Conservation (phyloP, 306 rosid genomes). For the Cajanus cajan region DNA sequence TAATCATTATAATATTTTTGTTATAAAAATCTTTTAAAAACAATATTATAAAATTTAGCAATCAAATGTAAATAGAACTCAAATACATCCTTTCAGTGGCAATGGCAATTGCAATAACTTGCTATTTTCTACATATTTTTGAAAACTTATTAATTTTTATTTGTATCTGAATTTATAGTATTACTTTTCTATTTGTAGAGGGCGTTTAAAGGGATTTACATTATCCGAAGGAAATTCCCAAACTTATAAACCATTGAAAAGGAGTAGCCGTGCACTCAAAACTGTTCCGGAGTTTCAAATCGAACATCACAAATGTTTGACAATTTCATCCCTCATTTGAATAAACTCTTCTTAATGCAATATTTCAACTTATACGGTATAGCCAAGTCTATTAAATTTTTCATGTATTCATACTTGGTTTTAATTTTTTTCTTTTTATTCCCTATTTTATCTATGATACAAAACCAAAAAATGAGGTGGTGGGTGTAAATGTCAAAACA, state of each 20-base stretch:
- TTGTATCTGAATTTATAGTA: not conserved
- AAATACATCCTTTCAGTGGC: not conserved
- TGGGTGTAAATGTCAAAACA: not conserved
- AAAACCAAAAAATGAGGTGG: not conserved
- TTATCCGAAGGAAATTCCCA: not conserved
- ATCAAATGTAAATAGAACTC: not conserved
- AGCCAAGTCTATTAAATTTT: not conserved
- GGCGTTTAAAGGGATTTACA: not conserved
- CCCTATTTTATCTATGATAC: not conserved
- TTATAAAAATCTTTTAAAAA: too few relatives aligned
- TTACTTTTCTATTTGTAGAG: too few relatives aligned
- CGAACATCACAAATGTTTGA: not conserved
- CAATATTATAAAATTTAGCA: too few relatives aligned
- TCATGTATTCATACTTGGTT: not conserved
- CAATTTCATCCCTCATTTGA: not conserved
- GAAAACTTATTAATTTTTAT: not conserved
- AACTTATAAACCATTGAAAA: conserved; percentile 17
- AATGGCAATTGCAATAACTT: not conserved
- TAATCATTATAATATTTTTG: too few relatives aligned
- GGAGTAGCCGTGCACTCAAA: not conserved
- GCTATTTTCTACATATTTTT: not conserved
- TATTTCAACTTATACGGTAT: not conserved
- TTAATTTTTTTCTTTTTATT: not conserved
- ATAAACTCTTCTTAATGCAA: too few relatives aligned
- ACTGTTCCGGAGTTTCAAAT: not conserved